Percentiles rank a stretch among this genome's conserved stretches.
Conservation (phyloP, 192 early-diverging fungal genomes). For the Coemansia sp. region DNA sequence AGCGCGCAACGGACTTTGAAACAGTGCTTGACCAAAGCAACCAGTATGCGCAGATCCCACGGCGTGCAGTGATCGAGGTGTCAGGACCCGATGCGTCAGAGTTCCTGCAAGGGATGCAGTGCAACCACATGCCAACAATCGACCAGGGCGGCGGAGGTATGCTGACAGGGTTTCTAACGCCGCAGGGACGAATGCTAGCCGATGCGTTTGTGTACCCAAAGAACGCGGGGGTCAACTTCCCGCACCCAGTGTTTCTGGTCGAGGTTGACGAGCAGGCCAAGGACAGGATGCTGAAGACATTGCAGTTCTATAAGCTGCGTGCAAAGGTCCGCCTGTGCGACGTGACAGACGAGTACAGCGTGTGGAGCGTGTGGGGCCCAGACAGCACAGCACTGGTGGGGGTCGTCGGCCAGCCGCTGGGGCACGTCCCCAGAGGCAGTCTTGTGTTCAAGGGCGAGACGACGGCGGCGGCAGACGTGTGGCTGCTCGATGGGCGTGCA, state of each 20-base stretch:
- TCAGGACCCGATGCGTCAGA: slow-evolving; percentile 71
- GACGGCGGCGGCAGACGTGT: slow-evolving; percentile 22
- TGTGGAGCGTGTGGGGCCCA: slow-evolving; percentile 81
- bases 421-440: slow-evolving; percentile 38
- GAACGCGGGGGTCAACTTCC: slow-evolving; percentile 61
- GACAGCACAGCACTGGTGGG: slow-evolving; percentile 33
- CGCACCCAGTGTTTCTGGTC: slow-evolving; percentile 70
- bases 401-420: slow-evolving; percentile 18
- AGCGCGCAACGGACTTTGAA: slow-evolving; percentile 23
- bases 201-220: slow-evolving; percentile 88
- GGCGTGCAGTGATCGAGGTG: slow-evolving; percentile 65
- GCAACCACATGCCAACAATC: slow-evolving; percentile 79
- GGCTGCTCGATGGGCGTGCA: slow-evolving; percentile 58
- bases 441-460: slow-evolving; percentile 37
- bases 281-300: slow-evolving; percentile 59
- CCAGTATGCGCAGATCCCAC: slow-evolving; percentile 56
- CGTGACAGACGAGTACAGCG: slow-evolving; percentile 59
- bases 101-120: slow-evolving; percentile 91
- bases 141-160: slow-evolving; percentile 73
- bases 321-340: slow-evolving; percentile 72
- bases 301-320: slow-evolving; percentile 78
- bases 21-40: slow-evolving; percentile 26
- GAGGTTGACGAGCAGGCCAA: slow-evolving; percentile 69
- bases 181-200: slow-evolving; percentile 86
- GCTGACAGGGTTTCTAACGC: slow-evolving; percentile 76